Conservation (phyloP, 768 basidiomycete genomes). For the Strobilomyces echinocephalus region DNA sequence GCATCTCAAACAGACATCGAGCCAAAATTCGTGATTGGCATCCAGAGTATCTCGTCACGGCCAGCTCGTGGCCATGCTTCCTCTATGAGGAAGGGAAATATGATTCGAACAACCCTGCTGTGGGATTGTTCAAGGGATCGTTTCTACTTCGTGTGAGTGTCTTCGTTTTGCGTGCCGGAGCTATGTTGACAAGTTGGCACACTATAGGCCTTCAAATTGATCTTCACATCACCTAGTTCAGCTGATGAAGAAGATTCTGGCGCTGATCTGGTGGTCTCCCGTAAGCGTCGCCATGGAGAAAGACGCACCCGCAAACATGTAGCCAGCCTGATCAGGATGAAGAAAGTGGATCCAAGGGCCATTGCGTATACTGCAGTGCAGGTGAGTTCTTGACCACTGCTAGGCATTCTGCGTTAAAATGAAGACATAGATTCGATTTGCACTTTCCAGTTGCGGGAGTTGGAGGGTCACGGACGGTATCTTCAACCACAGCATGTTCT, state of each 20-base stretch:
- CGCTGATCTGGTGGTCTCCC: neutral
- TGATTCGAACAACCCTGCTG: neutral
- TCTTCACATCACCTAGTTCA: neutral
- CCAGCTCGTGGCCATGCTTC: neutral
- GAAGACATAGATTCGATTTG: neutral
- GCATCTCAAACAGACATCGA: neutral
- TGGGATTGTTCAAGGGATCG: neutral
- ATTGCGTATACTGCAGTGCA: neutral
- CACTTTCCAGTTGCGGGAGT: neutral
- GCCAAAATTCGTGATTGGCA: neutral
- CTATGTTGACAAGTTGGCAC: neutral
- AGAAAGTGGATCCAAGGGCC: neutral
- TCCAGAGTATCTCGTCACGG: neutral
- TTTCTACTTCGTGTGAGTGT: neutral
- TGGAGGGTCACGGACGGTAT: neutral
- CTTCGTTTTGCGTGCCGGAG: no score
- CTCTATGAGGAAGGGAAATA: neutral
- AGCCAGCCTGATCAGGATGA: neutral
- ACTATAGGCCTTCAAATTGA: neutral
- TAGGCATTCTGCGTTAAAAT: neutral
- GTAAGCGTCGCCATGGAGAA: neutral
- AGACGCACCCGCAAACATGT: neutral
- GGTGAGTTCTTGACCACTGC: neutral
- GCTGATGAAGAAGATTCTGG: neutral
- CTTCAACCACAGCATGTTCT: neutral